Evolutionary conservation across 371 early-diverging fungal genomes (phyloP), one percentile per base, ranked within the genome.

Genomic region (Saksenaea vasiformis): DNA sequence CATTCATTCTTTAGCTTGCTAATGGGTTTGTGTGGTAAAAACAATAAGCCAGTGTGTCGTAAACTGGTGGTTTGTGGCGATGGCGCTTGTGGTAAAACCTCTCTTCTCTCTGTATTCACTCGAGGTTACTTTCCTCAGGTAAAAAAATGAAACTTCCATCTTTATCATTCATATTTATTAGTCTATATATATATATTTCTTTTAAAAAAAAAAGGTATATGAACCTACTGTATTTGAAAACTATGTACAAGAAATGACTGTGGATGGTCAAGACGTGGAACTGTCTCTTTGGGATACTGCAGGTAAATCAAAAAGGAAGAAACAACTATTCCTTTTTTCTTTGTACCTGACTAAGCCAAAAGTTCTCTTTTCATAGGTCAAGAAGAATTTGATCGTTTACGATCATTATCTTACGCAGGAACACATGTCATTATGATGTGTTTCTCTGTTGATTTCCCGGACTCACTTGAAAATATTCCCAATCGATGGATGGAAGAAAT

Each of bases 261-360:
- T 92, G 0, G 90, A 92, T 69, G 90, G 90, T 31, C 90, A 91
- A 68, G 86, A 84, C 14, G 84, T 93, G 28, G 90, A 90, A 69
- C 72, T 97, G 14, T 91, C 91, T 13, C 76, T 97, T 28, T 95
- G 94, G 92, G 98, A 97, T 80, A 97, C 98, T 17, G 93, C 93
- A 54, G 95, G 97, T 69, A 90, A 88, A 67, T 31, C 2, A 17
- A 57, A 51, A 31, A 22, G 34, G 24, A 58, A 28, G 34, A 37
- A 2, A 34, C 3, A 35, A 44, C 22, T n/a, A n/a, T n/a, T n/a
- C n/a, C n/a, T 11, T 56, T 34, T n/a, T 22, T n/a, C 26, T 24
- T 9, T 47, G 51, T 19, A 22, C 22, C 51, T 47, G 51, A 47
- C 51, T 47, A 47, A 47, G 51, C 44, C 19, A 47, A 47, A 47